Conservation (phyloP, 805 yeast species). For the Danielozyma ontarioensis region DNA sequence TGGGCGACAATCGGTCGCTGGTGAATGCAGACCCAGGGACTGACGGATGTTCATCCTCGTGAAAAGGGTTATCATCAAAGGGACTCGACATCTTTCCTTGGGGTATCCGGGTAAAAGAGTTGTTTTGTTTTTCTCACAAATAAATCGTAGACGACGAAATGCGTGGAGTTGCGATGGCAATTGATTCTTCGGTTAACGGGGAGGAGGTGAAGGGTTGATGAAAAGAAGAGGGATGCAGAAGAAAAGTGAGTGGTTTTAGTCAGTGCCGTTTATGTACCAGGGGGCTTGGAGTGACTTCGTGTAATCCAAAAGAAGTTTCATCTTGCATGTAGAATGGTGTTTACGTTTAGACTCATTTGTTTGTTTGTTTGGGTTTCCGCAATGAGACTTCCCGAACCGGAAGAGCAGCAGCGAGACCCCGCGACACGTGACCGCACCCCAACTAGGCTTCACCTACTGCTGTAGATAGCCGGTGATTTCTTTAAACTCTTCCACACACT, state of each 20-base stretch:
- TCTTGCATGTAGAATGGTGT: not conserved
- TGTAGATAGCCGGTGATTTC: not conserved
- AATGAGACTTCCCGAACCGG: not conserved
- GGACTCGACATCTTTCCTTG: constrained; percentile 35
- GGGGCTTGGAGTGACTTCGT: too few species aligned
- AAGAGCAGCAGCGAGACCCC: not conserved
- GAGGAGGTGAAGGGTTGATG: too few species aligned
- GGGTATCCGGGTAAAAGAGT: too few species aligned
- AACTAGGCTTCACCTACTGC: too few species aligned
- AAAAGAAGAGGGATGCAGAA: too few species aligned
- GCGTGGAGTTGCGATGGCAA: too few species aligned
- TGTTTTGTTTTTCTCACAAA: too few species aligned
- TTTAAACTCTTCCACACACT: constrained; percentile 7
- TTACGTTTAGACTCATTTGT: not conserved
- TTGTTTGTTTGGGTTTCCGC: not conserved
- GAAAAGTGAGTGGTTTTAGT: too few species aligned
- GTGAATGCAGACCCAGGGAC: constrained; percentile 37
- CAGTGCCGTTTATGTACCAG: too few species aligned
- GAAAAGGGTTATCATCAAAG: constrained; percentile 19
- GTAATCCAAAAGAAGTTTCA: too few species aligned
- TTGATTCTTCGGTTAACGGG: too few species aligned
- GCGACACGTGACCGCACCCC: not conserved
- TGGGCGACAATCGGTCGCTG: constrained; percentile 32
- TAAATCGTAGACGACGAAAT: too few species aligned
- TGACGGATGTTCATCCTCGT: constrained; percentile 24